Evolutionary conservation across 495 filamentous ascomycete genomes (phyloP), one percentile per base, ranked within the genome.

Genomic region (Talaromyces nanjingensis): DNA sequence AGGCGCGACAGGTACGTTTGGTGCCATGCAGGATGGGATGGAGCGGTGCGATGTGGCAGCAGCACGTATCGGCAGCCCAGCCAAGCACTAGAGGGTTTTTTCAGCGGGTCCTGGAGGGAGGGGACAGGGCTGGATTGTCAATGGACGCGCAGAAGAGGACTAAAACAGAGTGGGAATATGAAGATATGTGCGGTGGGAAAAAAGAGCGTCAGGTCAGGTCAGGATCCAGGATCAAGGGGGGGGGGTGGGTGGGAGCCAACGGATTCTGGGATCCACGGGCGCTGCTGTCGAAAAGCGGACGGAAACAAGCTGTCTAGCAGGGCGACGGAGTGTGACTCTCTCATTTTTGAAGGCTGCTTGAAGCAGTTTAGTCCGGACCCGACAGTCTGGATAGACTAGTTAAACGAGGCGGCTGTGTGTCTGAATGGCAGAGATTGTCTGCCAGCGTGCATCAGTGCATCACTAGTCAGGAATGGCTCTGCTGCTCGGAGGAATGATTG

Each of bases 361-460:
- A 70, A 70, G 27, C 57, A 68, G 72, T 58, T 67, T 71, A 72
- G 72, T 62, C 45, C 64, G 61, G 72, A 66, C 72, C 72, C 72
- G 72, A 71, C 72, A 72, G 70, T 71, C 65, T 71, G 72, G 72
- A 62, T 71, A 70, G 66, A 64, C 68, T 68, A 65, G 66, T 68
- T 74, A 72, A 70, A 70, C 71, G 64, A 71, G 65, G 61, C 59
- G 68, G 70, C 72, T 69, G 70, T 72, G 72, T 70, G 72, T 69
- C 56, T 59, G 56, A 59, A 37, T 59, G 56, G 56, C 56, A 59
- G 56, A 59, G 56, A 59, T 42, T 29, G 45, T 33, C 60, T 61
- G 59, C 59, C 47, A 14, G 60, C 60, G n/a, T n/a, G n/a, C n/a
- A n/a, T n/a, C 22, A 24, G 27, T 47, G 60, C 60, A 62, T 37